Evolutionary conservation across 306 rosid species (phyloP).

Genomic region (Begonia fuchsioides): DNA sequence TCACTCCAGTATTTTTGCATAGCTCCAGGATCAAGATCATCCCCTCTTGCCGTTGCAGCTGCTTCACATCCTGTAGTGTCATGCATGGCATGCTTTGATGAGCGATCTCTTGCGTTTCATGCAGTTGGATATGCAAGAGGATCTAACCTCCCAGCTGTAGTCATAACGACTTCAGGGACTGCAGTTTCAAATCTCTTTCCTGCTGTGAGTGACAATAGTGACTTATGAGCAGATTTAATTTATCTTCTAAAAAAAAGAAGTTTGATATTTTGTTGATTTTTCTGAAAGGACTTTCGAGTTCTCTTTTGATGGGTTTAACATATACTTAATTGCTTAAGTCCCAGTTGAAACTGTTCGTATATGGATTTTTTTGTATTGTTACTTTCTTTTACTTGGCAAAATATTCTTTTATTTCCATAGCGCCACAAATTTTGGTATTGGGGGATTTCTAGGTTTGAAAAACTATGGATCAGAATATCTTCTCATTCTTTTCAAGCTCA

Average conservation of each 20-base stretch:
- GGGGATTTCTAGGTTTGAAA: slow-evolving; percentile 2
- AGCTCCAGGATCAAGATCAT: slow-evolving; percentile 97
- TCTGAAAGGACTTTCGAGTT: background rate
- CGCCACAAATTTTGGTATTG: slow-evolving; percentile 1
- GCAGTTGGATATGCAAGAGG: slow-evolving; percentile 97
- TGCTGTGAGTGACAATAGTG: slow-evolving; percentile 51
- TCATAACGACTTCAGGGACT: slow-evolving; percentile 92
- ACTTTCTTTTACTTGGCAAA: background rate
- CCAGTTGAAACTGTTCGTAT: too few relatives aligned
- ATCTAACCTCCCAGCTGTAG: slow-evolving; percentile 74
- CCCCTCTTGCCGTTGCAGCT: slow-evolving; percentile 98
- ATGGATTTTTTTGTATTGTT: background rate
- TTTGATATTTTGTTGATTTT: background rate
- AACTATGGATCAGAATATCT: too few relatives aligned
- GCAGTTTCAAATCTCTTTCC: slow-evolving; percentile 97
- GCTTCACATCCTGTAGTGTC: slow-evolving; percentile 61
- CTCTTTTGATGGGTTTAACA: background rate
- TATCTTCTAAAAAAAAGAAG: background rate
- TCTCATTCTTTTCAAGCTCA: too few relatives aligned
- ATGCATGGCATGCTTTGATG: slow-evolving; percentile 77
- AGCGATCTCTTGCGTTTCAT: slow-evolving; percentile 93
- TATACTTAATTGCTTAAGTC: too few relatives aligned
- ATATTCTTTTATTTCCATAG: slow-evolving; percentile 1
- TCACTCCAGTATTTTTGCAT: slow-evolving; percentile 78
- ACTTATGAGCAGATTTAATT: background rate